Evolutionary conservation across 2,329 filamentous ascomycete species (phyloP), one percentile per base, ranked within the genome.

Genomic region (Fusarium euwallaceae): DNA sequence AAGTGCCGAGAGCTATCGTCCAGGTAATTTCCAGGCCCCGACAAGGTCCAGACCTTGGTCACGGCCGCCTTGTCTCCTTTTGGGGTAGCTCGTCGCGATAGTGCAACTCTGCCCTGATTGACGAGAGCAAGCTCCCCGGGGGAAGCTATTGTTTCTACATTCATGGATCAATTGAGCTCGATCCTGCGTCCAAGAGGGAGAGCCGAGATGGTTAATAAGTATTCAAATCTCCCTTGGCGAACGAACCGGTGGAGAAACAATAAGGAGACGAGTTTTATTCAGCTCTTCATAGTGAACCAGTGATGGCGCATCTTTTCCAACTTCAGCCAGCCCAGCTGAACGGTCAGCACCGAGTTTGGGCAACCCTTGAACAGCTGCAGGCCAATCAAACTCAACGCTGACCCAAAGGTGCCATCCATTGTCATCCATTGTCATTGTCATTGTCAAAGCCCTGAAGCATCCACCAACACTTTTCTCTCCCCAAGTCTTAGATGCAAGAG

Each of bases 311-410:
- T 56, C 29, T 32, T 41, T 55, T 37, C 29, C 32, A 34, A 37
- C 17, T 66, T 61, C 34, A 51, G 43, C 43, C 39, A 48, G 34
- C 24, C 64, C 56, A 56, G 64, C 59, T 45, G 48, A 56, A 29
- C 29, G 16, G 63, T 24, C 59, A 64, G 69, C 64, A 61, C 68
- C 64, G 65, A 65, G 61, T 69, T 48, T 63, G 66, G 45, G 36
- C 36, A 61, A 37, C 39, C 53, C 36, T 39, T 22, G 51, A 36
- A 63, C 22, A 58, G 51, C 29, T 20, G 16, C 3, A 24, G 56
- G 39, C 69, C 69, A 73, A 74, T 75, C 69, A 75, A 34, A 41
- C 66, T 43, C 43, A 36, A 41, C 17, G 29, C 34, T 59, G 45
- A 37, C 10, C 53, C 53, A 61, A 64, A 14, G 41, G 27, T 24